Conservation (phyloP, 805 yeast genomes). For the Saccharomycopsis fodiens region DNA sequence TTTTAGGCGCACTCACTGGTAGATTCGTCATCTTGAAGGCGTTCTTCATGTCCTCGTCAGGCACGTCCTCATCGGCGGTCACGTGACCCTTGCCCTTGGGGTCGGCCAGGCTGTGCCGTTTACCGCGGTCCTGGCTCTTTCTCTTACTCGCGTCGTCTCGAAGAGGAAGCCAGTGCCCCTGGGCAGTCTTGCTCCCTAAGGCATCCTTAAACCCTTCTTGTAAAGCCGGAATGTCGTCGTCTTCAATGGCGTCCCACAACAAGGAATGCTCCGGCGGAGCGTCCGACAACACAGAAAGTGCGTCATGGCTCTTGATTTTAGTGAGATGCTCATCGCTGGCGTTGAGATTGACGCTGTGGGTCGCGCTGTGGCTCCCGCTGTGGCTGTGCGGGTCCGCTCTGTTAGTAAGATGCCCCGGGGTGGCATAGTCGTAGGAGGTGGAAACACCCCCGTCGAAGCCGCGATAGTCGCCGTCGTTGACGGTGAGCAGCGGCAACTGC, state of each 20-base stretch:
- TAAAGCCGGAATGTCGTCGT: conserved; percentile 4
- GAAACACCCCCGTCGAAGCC: neutral
- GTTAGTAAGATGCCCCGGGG: neutral
- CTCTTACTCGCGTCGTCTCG: neutral
- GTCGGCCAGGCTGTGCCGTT: neutral
- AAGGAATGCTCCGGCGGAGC: neutral
- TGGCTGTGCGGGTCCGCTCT: neutral
- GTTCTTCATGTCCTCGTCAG: conserved; percentile 1
- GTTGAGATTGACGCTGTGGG: neutral
- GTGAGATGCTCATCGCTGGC: neutral
- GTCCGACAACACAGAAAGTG: neutral
- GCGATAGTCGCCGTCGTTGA: neutral
- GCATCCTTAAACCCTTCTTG: conserved; percentile 4
- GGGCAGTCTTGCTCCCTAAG: neutral
- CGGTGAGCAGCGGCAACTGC: neutral
- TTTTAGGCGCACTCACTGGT: conserved; percentile 7
- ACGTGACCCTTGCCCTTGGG: neutral
- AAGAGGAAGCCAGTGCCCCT: conserved; percentile 3
- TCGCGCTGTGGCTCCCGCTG: neutral
- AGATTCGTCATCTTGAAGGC: conserved; percentile 17
- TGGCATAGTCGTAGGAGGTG: neutral
- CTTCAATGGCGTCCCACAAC: conserved; percentile 2
- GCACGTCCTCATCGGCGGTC: conserved; percentile 6
- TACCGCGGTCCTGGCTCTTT: too few relatives aligned
- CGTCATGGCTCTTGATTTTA: neutral